Evolutionary conservation across 208 protist genomes (phyloP), one percentile per base, ranked within the genome.

Genomic region (Wallacemonas rigidus): DNA sequence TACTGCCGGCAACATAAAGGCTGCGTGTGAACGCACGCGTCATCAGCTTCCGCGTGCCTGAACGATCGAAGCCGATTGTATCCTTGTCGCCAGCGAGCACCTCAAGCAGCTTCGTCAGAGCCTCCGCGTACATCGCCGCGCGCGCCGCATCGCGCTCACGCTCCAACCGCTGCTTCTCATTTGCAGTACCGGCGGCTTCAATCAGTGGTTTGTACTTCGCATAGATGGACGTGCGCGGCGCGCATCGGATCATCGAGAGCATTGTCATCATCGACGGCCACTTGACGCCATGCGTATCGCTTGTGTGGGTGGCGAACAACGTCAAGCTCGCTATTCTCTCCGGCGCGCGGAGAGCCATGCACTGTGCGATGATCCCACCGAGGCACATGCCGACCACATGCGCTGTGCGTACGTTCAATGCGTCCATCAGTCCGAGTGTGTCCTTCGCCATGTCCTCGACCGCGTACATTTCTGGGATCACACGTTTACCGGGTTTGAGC

Each of bases 321-420:
- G 80, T 67, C 6, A 92, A 72, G 47, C 77, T 89, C 15, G 56
- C 58, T 1, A 95, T 80, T 2, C 84, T 77, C 50, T 82, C 60
- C 0, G 87, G 85, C 43, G 81, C 76, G 35, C 69, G 40, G 14
- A 92, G 77, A 15, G 76, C 87, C 69, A 95, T 80, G 67, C 71
- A 72, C 77, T 93, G 88, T 1, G 72, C 75, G 64, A 95, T 87
- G 65, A 90, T 87, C 26, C 91, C 91, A 41, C 91, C 91, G 76
- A 92, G 72, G 4, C 79, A 93, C 50, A 77, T 79, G 17, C 91
- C 91, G 2, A 95, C 82, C 40, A 95, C 53, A 67, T 95, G 88
- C 43, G 83, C 80, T 11, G 53, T 74, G 12, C 55, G 8, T 3
- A 87, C 68, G 50, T 74, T 55, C 41, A 95, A 76, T 2, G 50